These are phyloP conservation scores for Aschersonia sp. DNA, from an alignment of 2,329 filamentous ascomycete species.

Conservation along the genomic window DNA sequence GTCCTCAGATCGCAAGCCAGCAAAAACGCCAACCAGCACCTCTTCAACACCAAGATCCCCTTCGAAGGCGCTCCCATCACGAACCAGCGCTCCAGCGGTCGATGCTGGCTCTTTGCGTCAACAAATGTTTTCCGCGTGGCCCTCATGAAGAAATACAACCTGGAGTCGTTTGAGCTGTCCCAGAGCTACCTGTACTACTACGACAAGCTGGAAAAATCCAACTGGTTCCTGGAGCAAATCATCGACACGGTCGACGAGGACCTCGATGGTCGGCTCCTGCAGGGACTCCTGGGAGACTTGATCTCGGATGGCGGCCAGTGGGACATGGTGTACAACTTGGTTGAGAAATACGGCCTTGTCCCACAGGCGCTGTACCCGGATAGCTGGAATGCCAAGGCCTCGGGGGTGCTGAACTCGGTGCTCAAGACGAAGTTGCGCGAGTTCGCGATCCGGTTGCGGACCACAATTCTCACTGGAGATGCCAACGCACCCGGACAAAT, in stretches of 20 bases:
- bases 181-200: conserved; percentile 84
- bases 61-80: conserved; percentile 73
- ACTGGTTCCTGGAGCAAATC: conserved; percentile 77
- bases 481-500: conserved; percentile 19
- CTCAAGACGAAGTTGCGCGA: conserved; percentile 81
- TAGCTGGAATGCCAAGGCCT: conserved; percentile 62
- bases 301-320: conserved; percentile 77
- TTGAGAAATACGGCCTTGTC: conserved; percentile 78
- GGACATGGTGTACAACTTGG: conserved; percentile 83
- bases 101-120: conserved; percentile 85
- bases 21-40: conserved; percentile 55
- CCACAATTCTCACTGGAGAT: conserved; percentile 25
- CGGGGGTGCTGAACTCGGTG: conserved; percentile 53
- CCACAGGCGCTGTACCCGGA: conserved; percentile 74
- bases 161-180: conserved; percentile 70
- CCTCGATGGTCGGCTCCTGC: conserved; percentile 59
- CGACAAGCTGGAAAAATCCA: conserved; percentile 87
- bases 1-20: conserved; percentile 51
- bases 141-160: conserved; percentile 68
- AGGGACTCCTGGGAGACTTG: conserved; percentile 51
- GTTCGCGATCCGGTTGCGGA: conserved; percentile 59
- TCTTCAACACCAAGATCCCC: conserved; percentile 73
- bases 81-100: conserved; percentile 66
- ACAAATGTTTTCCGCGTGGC: conserved; percentile 89
- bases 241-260: conserved; percentile 58